Base-by-base conservation (phyloP, 106 monocot species). In the Acorus gramineus region DNA sequence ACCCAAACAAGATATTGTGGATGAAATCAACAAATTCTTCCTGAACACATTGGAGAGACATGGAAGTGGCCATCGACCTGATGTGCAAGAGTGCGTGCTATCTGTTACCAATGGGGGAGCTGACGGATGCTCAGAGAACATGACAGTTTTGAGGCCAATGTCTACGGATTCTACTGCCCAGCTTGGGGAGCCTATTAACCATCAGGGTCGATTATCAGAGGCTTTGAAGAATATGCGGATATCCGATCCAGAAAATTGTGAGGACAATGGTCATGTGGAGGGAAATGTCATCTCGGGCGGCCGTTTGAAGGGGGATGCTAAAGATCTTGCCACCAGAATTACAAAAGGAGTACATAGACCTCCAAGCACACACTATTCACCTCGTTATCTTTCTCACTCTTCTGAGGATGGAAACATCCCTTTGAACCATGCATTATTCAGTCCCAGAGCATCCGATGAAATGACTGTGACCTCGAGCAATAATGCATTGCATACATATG, bases 11-110 rank as follows among this genome's bases (percentile, higher is more conserved):
- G 68, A 62, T 59, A 75, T 89, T 46, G 59, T 56, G 11, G 68
- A 56, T 66, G 86, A 89, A 54, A 64, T 89, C 45, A 81, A 60
- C 62, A 66, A 51, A 49, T 93, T 89, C 66, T 93, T 93, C 62
- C 69, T 44, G 63, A 93, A 86, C 69, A 89, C 86, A 52, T 65
- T 89, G 57, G 86, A 86, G 11, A 80, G 86, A 55, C 89, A 89
- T 81, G 74, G 78, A 71, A 81, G 63, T 72, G 78, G 78, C 52
- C 75, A 81, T 73, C 81, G 86, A 54, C 86, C 83, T 8, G 89
- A 89, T 61, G 82, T 81, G 59, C 85, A 71, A 67, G 75, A 65
- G 28, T 28, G 28, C 28, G 28, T 28, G 28, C 28, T 28, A 28
- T 28, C 28, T 28, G 28, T 28, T 28, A 28, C 28, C 28, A 28